Base-by-base conservation (phyloP, 2,329 filamentous ascomycete genomes). In the Alternaria hordeiaustralica region DNA sequence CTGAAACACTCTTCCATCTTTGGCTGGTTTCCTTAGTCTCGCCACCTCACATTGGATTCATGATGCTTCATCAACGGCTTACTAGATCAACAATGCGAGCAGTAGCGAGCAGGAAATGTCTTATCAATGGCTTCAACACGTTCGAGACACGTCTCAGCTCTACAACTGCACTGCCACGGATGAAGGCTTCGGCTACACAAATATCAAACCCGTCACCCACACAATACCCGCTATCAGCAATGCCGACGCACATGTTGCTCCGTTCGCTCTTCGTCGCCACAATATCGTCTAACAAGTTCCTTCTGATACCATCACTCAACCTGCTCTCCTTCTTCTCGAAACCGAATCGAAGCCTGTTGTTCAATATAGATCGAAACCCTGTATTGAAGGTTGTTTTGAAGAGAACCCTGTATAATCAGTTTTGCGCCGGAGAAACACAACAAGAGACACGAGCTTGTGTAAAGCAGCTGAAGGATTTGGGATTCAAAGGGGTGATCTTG, bases 371-470 rank as follows among this genome's bases (percentile, higher is more conserved):
- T 73, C 84, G 82, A 54, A 97, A 97, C 75, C 88, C 88, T 0
- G 47, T 95, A 2, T 84, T 97, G n/a, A 88, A 89, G 46, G 87
- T 84, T 58, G 76, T 93, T 45, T 83, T 97, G 57, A 93, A 93
- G 76, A 87, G 90, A 75, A 96, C 92, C 0, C 92, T 97, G 71
- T 97, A 97, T 80, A 89, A 89, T 44, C 94, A 97, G 74, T 97
- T 97, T 78, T 97, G 94, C 78, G 93, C 93, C 0, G 94, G 94
- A 44, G 91, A 93, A 78, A 91, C 88, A 47, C 84, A 86, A 1
- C 69, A 77, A 4, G 92, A 97, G 79, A 91, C 96, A 5, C 83
- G 83, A 54, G 81, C 78, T 43, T 78, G 75, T 26, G 94, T 91
- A 1, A 87, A 93, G 41, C 75, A 84, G 2, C 82, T 86, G 5